Conservation (phyloP, 805 yeast species). For the Candida cerambycidarum region DNA sequence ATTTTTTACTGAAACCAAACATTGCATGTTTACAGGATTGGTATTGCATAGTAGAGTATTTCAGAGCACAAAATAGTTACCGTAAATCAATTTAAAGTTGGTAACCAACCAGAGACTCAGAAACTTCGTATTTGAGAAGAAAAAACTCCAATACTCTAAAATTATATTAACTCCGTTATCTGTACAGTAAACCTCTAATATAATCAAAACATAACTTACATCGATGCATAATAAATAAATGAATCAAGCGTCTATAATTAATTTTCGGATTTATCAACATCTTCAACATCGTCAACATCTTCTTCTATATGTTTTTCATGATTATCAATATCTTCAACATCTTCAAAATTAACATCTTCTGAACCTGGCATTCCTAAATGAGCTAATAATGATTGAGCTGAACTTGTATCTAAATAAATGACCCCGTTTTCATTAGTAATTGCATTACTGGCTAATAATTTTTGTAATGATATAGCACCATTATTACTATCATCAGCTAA, state of each 20-base stretch:
- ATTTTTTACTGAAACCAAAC: no score
- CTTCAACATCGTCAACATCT: slow-evolving; percentile 15
- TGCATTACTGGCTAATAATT: slow-evolving; percentile 46
- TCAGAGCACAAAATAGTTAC: no score
- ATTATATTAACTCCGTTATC: slow-evolving; percentile 5
- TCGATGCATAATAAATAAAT: slow-evolving; percentile 3
- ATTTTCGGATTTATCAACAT: slow-evolving; percentile 2
- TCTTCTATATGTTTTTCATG: slow-evolving; percentile 34
- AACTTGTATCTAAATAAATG: slow-evolving; percentile 60
- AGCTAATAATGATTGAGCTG: slow-evolving; percentile 63
- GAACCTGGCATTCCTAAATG: slow-evolving; percentile 42
- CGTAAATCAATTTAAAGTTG: no score
- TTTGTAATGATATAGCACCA: slow-evolving; percentile 45
- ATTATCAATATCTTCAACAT: slow-evolving; percentile 22
- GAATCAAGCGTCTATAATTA: slow-evolving; percentile 4
- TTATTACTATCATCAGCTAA: slow-evolving; percentile 24
- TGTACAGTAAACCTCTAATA: slow-evolving; percentile 3
- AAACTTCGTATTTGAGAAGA: no score
- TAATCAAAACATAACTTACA: background rate
- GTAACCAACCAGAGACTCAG: no score
- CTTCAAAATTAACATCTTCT: slow-evolving; percentile 28
- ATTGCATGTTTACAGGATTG: no score
- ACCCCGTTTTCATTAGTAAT: slow-evolving; percentile 63
- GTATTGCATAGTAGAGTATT: no score
- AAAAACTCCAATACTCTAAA: slow-evolving; percentile 1